A percentile compares a stretch with the other conserved stretches of the same genome.
These are phyloP conservation scores for Nicotiana obtusifolia DNA, from an alignment of 257 asterid genomes.

Conservation along the genomic window DNA sequence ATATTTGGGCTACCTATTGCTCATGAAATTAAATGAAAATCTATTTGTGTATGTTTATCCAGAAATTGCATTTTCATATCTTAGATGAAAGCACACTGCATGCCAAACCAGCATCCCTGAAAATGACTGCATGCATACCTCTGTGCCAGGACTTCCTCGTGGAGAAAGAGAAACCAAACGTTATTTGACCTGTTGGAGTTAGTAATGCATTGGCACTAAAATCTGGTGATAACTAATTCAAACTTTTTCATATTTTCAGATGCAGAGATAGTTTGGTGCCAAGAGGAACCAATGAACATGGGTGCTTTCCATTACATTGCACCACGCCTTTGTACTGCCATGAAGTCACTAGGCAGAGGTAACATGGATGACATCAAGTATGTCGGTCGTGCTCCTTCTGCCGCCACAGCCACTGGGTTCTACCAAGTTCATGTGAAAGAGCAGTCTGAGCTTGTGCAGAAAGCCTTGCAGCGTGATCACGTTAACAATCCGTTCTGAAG, in stretches of 20 bases:
- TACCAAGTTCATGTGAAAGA: conserved; percentile 61
- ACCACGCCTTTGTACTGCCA: conserved; percentile 28
- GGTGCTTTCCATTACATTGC: conserved; percentile 38
- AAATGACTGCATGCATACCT: neutral
- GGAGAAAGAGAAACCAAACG: neutral
- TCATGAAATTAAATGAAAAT: neutral
- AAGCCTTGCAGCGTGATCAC: conserved; percentile 67
- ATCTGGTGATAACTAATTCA: neutral
- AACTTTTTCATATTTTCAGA: conserved; percentile 24
- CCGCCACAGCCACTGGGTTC: conserved; percentile 95
- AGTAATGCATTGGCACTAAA: neutral
- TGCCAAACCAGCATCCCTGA: neutral
- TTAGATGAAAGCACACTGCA: neutral
- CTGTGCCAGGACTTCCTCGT: neutral
- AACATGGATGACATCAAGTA: conserved; percentile 70
- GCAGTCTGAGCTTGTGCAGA: conserved; percentile 60
- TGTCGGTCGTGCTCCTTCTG: conserved; percentile 83
- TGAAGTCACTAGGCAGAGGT: conserved; percentile 48
- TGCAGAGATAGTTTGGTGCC: conserved; percentile 76
- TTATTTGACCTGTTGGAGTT: neutral
- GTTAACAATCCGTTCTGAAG: conserved; percentile 18
- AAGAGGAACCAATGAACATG: conserved; percentile 89
- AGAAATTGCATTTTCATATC: neutral
- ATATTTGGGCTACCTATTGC: neutral
- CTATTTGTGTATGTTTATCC: neutral